Percentiles rank a stretch among this genome's conserved stretches.
Conservation (phyloP, 257 asterid species). For the Coffea eugenioides region DNA sequence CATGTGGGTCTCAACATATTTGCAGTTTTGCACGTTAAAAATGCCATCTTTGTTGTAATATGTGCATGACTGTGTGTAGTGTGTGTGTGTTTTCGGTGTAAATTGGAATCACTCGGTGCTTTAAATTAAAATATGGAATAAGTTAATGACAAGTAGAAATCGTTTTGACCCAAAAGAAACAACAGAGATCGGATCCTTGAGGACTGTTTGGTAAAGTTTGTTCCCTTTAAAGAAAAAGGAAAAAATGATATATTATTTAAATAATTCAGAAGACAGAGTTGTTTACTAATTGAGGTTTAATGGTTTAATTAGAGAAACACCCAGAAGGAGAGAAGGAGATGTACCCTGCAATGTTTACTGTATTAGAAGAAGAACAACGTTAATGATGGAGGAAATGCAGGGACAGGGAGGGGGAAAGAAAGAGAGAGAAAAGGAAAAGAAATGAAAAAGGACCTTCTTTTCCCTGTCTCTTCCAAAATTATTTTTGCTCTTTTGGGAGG, state of each 20-base stretch:
- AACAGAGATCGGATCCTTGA: conserved; percentile 49
- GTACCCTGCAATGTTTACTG: conserved; percentile 28
- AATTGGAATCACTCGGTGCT: conserved; percentile 25
- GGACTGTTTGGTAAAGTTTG: conserved; percentile 6
- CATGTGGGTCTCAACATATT: background rate
- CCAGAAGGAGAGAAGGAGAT: background rate
- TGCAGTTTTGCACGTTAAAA: conserved; percentile 12
- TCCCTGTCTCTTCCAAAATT: background rate
- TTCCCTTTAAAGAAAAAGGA: conserved; percentile 3
- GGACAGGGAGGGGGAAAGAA: conserved; percentile 17
- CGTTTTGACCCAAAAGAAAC: background rate
- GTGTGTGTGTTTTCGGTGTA: conserved; percentile 7
- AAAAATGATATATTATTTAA: background rate
- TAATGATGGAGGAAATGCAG: conserved; percentile 37
- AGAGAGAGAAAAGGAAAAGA: background rate
- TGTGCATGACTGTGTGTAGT: conserved; percentile 9
- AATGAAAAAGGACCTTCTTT: background rate
- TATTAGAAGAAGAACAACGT: conserved; percentile 25
- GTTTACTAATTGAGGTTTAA: too few relatives aligned
- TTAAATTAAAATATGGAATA: conserved; percentile 17
- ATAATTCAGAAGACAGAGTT: too few relatives aligned
- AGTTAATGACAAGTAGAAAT: conserved; percentile 12
- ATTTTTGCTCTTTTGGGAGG: background rate
- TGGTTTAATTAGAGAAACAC: too few relatives aligned
- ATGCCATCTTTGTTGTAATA: background rate